phyloP scores from a whole-genome alignment of 2,329 filamentous ascomycete species.

The Colletotrichum sublineola region DNA sequence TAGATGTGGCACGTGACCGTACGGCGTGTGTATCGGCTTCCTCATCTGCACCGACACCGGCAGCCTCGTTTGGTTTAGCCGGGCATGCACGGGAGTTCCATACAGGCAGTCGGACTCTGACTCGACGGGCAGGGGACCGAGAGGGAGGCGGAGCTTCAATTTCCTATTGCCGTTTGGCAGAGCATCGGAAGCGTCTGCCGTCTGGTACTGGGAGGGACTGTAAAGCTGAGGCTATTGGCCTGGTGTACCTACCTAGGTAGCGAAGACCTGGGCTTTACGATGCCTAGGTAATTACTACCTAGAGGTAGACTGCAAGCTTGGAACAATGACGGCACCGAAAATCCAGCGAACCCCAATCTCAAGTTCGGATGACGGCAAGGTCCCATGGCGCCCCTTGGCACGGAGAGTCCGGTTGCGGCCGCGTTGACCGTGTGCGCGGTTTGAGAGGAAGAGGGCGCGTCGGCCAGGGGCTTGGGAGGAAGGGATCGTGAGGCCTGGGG shows the following conservation, averaged over 20 bases:
- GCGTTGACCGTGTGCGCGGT: conserved; percentile 7
- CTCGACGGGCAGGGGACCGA: background rate
- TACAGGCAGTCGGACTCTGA: background rate
- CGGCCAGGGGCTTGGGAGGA: background rate
- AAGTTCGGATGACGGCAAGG: conserved; percentile 38
- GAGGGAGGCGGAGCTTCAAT: background rate
- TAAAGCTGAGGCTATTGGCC: background rate
- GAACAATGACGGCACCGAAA: conserved; percentile 30
- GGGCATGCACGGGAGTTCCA: background rate
- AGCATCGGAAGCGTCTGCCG: background rate
- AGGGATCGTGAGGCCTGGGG: background rate
- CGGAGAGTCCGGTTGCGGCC: conserved; percentile 4
- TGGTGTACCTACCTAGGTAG: background rate
- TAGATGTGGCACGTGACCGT: conserved; percentile 6
- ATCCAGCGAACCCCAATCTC: conserved; percentile 35
- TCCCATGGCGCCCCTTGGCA: background rate
- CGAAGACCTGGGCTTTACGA: background rate
- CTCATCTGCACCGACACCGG: conserved; percentile 7
- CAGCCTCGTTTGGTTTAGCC: conserved; percentile 14
- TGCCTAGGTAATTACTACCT: background rate
- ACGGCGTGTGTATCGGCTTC: conserved; percentile 13
- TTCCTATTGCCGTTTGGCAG: background rate
- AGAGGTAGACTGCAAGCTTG: background rate
- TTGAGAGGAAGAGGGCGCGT: conserved; percentile 24
- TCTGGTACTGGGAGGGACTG: background rate